Evolutionary conservation across 495 filamentous ascomycete species (phyloP).

Genomic region (Wilcoxina mikolae): DNA sequence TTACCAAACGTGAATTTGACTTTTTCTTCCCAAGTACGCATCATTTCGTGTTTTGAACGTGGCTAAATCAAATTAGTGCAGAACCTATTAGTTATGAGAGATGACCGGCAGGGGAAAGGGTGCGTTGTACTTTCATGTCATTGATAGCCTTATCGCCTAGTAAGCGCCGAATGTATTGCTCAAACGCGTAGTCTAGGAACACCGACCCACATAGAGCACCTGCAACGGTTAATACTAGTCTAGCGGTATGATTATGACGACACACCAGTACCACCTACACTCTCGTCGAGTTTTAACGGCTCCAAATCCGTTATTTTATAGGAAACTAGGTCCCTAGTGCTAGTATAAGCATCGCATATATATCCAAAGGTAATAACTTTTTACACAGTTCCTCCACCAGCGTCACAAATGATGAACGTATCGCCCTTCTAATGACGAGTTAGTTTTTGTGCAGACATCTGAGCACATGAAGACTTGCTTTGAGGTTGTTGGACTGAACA

Average conservation of each 20-base stretch:
- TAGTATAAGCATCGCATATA: no score
- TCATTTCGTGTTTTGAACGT: constrained; percentile 33
- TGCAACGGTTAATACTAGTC: not conserved
- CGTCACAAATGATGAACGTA: constrained; percentile 62
- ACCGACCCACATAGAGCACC: constrained; percentile 12
- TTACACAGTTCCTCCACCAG: constrained; percentile 56
- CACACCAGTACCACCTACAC: constrained; percentile 35
- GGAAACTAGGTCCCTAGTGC: constrained; percentile 35
- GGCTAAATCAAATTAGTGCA: constrained; percentile 28
- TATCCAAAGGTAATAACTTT: no score
- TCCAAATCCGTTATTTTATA: constrained; percentile 39
- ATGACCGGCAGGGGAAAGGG: no score
- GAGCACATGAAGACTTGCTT: no score
- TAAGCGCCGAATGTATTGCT: constrained; percentile 49
- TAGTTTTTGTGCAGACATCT: no score
- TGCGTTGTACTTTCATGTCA: no score
- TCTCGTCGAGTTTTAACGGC: constrained; percentile 37
- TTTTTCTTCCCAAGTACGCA: constrained; percentile 20
- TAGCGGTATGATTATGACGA: no score
- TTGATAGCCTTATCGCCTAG: no score
- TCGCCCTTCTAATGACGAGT: no score
- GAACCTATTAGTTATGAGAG: no score
- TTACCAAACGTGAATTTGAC: constrained; percentile 31
- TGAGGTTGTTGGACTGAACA: constrained; percentile 45
- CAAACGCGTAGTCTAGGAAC: constrained; percentile 41